Evolutionary conservation across 2,329 filamentous ascomycete species (phyloP), one percentile per base, ranked within the genome.

Genomic region (Phialemonium atrogriseum): DNA sequence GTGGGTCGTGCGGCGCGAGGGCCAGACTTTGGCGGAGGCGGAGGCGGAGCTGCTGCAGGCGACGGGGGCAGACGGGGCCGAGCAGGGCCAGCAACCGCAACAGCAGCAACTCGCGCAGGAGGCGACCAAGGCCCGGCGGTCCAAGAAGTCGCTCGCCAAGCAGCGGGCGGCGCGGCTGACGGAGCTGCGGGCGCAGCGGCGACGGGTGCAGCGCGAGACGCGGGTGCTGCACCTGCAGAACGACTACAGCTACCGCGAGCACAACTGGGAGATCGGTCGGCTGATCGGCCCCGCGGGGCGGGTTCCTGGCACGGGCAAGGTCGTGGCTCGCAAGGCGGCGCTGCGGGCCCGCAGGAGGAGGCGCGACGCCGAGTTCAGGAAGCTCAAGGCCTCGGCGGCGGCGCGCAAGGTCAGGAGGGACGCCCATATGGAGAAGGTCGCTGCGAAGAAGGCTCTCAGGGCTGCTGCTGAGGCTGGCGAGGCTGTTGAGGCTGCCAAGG

Each of bases 161-260:
- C 32, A 39, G 32, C 28, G 28, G 19, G 24, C 22, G 28, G 19
- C 19, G 5, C 12, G 24, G 28, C 19, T 24, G 8, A 20, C 32
- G 14, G 17, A 30, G 23, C 27, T 32, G 15, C 23, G 35, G 33
- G 34, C 39, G 29, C 30, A 37, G 1, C 28, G 35, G 12, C 43
- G 37, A 24, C 40, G 34, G 13, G 33, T 41, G 32, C 24, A 43
- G 17, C 38, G 45, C 30, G 56, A 61, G 34, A 55, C 54, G 19
- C 60, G 70, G 35, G 48, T 74, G 32, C 58, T 74, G 45, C 59
- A 58, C 40, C 58, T 76, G 34, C 59, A 62, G 32, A 50, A 59
- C 33, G 63, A 73, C 49, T 77, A 77, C 59, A 65, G 65, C 44
- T 77, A 77, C 54, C 62, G 66, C 31, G 73, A 77, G 57, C 68